Evolutionary conservation across 495 filamentous ascomycete genomes (phyloP), one percentile per base, ranked within the genome.

Genomic region (Aspergillus egyptiacus): DNA sequence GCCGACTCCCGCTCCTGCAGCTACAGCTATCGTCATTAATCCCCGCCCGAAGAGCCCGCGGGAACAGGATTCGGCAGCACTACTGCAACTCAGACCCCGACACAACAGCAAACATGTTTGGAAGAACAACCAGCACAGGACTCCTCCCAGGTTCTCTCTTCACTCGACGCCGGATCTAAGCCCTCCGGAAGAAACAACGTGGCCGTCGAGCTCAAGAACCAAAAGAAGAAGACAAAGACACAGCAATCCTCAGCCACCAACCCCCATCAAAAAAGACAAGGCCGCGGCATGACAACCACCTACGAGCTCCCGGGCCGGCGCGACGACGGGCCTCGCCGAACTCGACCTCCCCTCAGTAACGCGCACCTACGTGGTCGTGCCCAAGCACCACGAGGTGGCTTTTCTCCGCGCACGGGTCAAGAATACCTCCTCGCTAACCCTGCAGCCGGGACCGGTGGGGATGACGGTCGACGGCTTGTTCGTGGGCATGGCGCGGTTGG

Each of bases 391-490:
- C 43, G 70, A 76, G 0, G 76, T 74, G 8, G 83, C 83, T 0
- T 87, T 85, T 64, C 75, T 87, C 33, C 79, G 79, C 49, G 83
- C 82, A 8, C 73, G 74, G 23, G 63, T 87, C 24, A 69, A 72
- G 43, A 87, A 87, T 52, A 70, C 69, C 3, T 76, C 72, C 35
- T 68, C 72, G 35, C 69, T 83, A 33, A 79, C 77, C 1, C 70
- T 87, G 2, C 77, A 85, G 24, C 72, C 71, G 47, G 83, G 82
- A 13, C 71, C 70, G 1, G 73, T 73, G 0, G 81, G 83, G 2
- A 68, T 87, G 11, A 84, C 82, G 2, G 80, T 87, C 19, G 85
- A 87, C 57, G 81, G 79, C 3, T 76, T 73, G 8, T 87, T 87
- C 60, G 63, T 89, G 24, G 85, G 85, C 8, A 79, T 78, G 32